Evolutionary conservation across 331 rosid genomes (phyloP), one percentile per base, ranked within the genome.

Genomic region (Pyracantha coccinea): DNA sequence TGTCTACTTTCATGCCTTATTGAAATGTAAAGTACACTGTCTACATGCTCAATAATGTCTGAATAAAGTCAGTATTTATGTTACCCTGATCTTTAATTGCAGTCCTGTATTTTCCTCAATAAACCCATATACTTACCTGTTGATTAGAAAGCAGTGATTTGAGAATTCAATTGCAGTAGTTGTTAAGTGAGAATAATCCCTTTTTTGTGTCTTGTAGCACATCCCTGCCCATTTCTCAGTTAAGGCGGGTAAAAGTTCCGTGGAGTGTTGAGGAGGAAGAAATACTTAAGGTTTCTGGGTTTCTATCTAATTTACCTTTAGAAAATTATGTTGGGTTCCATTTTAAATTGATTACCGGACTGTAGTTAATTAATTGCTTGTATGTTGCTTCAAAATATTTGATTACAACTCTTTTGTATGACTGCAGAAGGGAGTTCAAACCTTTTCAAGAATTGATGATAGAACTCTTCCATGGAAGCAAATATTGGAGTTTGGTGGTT

Each of bases 221-320:
- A 55, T 45, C 44, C 77, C 82, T 25, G 4, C 63, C 75, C 78
- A 75, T 35, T 66, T 69, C 77, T 74, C 79, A 28, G 72, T 69
- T 15, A 66, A 80, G 88, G 77, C 81, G 86, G 50, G 80, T 58
- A 71, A 88, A 77, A 13, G 66, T 85, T 74, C 84, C 80, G n/a
- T 88, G 97, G 93, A 82, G 87, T 6, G 65, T 66, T 24, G 88
- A 83, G 81, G 95, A 90, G 82, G 98, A 90, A 75, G 79, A 78
- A 79, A 76, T 73, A 44, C 74, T 90, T 69, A 81, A 62, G 93
- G 97, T 88, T 75, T 57, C 62, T 74, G 32, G 57, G 54, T 68
- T 68, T 73, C 23, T 19, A 38, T 72, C 32, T 28, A 44, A 41
- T 60, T 35, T 24, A 59, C 31, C 20, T 59, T 24, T 44, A 8